These are phyloP conservation scores for Annulohypoxylon truncatum DNA, from an alignment of 2,329 filamentous ascomycete species.

Conservation along the genomic window DNA sequence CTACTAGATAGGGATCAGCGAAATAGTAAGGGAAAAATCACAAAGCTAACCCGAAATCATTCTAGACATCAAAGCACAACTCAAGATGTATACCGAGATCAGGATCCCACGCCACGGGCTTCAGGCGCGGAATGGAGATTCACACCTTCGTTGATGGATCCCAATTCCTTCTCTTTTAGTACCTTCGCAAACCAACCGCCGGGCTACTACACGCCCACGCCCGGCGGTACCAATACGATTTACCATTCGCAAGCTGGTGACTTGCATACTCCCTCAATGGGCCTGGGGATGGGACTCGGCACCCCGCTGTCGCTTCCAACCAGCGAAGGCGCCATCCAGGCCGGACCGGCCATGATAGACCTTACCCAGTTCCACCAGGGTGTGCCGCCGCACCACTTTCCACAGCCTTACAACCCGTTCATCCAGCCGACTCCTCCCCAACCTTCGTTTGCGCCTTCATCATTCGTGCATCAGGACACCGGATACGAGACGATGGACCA, in stretches of 20 bases:
- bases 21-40: conserved; percentile 1
- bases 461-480: conserved; percentile 83
- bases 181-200: conserved; percentile 82
- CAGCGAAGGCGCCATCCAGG: conserved; percentile 72
- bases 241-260: conserved; percentile 88
- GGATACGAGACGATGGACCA: conserved; percentile 84
- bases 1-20: conserved; percentile 1
- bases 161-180: conserved; percentile 83
- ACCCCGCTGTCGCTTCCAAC: conserved; percentile 85
- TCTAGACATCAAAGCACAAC: conserved; percentile 61
- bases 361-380: conserved; percentile 73
- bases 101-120: conserved; percentile 84
- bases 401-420: conserved; percentile 78
- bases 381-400: conserved; percentile 69
- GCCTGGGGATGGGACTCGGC: conserved; percentile 78
- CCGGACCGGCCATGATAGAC: conserved; percentile 69
- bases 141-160: conserved; percentile 88
- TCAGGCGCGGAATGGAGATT: conserved; percentile 87
- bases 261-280: conserved; percentile 83
- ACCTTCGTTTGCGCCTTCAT: conserved; percentile 77
- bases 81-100: conserved; percentile 68
- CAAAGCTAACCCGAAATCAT: conserved; percentile 39
- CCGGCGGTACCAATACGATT: conserved; percentile 80
- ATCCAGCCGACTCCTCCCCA: conserved; percentile 68
- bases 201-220: conserved; percentile 89